Evolutionary conservation across 2,329 filamentous ascomycete genomes (phyloP).

Genomic region (Grosmannia clavigera): DNA sequence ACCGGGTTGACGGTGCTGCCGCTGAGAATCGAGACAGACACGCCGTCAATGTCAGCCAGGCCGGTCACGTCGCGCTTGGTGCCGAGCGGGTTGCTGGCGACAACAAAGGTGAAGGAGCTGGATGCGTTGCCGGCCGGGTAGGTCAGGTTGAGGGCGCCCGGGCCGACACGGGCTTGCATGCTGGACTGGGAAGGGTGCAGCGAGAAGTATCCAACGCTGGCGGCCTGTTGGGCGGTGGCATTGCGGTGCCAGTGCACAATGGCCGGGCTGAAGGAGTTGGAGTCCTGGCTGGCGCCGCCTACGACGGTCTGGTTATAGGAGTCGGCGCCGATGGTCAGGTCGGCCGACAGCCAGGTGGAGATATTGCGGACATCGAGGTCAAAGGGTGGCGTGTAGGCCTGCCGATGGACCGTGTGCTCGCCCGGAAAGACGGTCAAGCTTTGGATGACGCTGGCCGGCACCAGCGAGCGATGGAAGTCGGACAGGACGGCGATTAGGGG

Average conservation of each 20-base stretch:
- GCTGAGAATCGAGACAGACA: constrained; percentile 28
- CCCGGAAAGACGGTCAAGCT: constrained; percentile 34
- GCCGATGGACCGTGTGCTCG: constrained; percentile 38
- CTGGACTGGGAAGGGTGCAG: constrained; percentile 23
- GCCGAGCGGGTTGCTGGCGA: constrained; percentile 29
- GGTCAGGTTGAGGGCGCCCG: constrained; percentile 31
- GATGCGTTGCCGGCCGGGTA: constrained; percentile 39
- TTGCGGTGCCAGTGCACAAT: constrained; percentile 42
- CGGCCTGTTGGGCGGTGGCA: constrained; percentile 14
- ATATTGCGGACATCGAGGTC: constrained; percentile 46
- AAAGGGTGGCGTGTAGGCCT: constrained; percentile 45
- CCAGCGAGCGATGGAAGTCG: background rate
- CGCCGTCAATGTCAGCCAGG: constrained; percentile 36
- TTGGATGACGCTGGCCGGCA: constrained; percentile 19
- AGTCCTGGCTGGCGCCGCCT: constrained; percentile 40
- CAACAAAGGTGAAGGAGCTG: constrained; percentile 37
- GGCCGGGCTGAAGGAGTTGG: constrained; percentile 43
- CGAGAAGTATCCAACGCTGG: constrained; percentile 22
- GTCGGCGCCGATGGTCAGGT: constrained; percentile 47
- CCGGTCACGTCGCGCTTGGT: constrained; percentile 28
- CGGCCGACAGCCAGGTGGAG: constrained; percentile 41
- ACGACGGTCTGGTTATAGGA: constrained; percentile 42
- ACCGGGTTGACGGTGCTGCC: constrained; percentile 28
- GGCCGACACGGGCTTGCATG: constrained; percentile 27
- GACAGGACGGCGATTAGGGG: constrained; percentile 34